These are phyloP conservation scores for Astragalus membranaceus DNA, from an alignment of 306 rosid genomes.

Conservation along the genomic window DNA sequence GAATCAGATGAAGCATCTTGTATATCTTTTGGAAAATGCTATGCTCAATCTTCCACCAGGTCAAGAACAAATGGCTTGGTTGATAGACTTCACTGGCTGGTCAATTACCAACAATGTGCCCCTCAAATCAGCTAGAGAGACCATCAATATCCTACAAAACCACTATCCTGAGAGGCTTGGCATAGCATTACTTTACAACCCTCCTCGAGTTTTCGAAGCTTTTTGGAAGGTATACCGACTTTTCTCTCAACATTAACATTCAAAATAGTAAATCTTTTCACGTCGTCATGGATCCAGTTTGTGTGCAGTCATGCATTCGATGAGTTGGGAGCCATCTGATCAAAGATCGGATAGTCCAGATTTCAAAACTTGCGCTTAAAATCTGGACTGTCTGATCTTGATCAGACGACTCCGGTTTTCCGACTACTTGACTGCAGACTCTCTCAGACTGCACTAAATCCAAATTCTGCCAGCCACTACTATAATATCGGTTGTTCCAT, in stretches of 20 bases:
- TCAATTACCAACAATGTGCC: slow-evolving; percentile 38
- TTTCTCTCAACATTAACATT: background rate
- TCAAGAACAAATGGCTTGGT: slow-evolving; percentile 76
- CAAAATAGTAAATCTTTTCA: background rate
- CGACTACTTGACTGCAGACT: too few relatives aligned
- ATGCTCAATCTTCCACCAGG: slow-evolving; percentile 37
- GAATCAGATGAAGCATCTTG: slow-evolving; percentile 67
- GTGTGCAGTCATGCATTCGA: too few relatives aligned
- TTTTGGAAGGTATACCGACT: slow-evolving; percentile 38
- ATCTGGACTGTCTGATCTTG: too few relatives aligned
- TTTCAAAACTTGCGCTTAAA: too few relatives aligned
- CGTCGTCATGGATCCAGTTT: background rate
- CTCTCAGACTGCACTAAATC: too few relatives aligned
- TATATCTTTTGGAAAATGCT: slow-evolving; percentile 78
- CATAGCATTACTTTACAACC: slow-evolving; percentile 43
- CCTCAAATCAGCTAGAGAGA: slow-evolving; percentile 32
- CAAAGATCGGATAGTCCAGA: too few relatives aligned
- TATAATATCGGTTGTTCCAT: too few relatives aligned
- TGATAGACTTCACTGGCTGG: slow-evolving; percentile 47
- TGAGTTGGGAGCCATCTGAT: too few relatives aligned
- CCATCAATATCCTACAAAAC: slow-evolving; percentile 30
- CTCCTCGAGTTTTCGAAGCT: slow-evolving; percentile 45
- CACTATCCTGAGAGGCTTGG: slow-evolving; percentile 48
- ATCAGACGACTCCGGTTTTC: too few relatives aligned
- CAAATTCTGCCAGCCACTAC: background rate